phyloP scores from a whole-genome alignment of 1,139 yeast genomes.

The Protomyces gravidus region DNA sequence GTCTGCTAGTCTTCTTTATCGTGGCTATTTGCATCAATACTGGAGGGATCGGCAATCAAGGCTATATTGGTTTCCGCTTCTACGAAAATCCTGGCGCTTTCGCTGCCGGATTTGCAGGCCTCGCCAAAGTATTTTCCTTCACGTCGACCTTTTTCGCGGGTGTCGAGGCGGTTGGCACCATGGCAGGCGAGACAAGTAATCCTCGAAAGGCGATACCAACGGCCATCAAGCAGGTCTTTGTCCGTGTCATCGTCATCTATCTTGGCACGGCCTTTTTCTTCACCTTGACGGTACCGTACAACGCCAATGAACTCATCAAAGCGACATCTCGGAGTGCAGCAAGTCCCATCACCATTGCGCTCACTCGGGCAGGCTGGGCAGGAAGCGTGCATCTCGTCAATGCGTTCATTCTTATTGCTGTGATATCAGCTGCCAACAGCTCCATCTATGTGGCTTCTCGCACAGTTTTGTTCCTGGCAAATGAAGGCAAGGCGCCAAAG shows the following conservation, averaged over 20 bases:
- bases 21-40: slow-evolving; percentile 28
- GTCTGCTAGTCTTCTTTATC: slow-evolving; percentile 45
- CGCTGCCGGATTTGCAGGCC: slow-evolving; percentile 50
- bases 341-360: slow-evolving; percentile 70
- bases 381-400: slow-evolving; percentile 44
- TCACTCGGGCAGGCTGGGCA: slow-evolving; percentile 56
- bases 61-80: slow-evolving; percentile 58
- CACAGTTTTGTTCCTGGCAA: slow-evolving; percentile 62
- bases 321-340: slow-evolving; percentile 54
- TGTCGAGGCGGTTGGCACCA: slow-evolving; percentile 66
- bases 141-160: slow-evolving; percentile 47
- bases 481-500: slow-evolving; percentile 58
- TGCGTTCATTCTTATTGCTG: slow-evolving; percentile 64
- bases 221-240: slow-evolving; percentile 70
- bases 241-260: slow-evolving; percentile 70
- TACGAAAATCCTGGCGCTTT: slow-evolving; percentile 47
- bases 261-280: slow-evolving; percentile 59
- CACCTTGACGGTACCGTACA: slow-evolving; percentile 72
- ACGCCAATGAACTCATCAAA: slow-evolving; percentile 57
- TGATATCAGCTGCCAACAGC: slow-evolving; percentile 78
- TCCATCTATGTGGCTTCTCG: slow-evolving; percentile 75
- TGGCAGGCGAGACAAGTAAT: slow-evolving; percentile 72
- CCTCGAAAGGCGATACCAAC: slow-evolving; percentile 73
- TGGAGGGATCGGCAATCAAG: slow-evolving; percentile 55
- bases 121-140: slow-evolving; percentile 50